Base-by-base conservation (phyloP, 805 yeast species). In the Kazachstania viticola region DNA sequence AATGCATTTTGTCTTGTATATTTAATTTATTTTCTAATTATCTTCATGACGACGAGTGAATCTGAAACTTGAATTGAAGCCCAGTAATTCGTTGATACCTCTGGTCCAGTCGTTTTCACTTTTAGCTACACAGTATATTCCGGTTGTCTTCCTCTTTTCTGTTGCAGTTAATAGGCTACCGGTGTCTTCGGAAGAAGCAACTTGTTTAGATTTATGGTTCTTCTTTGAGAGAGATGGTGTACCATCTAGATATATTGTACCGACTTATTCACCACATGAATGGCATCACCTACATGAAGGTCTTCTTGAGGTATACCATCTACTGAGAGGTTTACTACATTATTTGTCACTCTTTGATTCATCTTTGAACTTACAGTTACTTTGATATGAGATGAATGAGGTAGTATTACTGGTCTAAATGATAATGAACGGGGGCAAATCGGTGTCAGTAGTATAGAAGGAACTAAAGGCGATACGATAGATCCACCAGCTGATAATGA, bases 401-500 rank as follows among this genome's bases (percentile, higher is more conserved):
- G 96, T 34, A 87, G 62, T 5, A 87, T 67, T 29, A 87, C 58
- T 4, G 96, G 97, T 48, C 97, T 62, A 53, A 87, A 87, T n/a
- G 91, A 79, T 18, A 87, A 62, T 11, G 94, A 80, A 35, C 95
- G 60, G 6, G 97, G 96, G 49, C 95, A 85, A 31, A 87, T 82
- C 9, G 96, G 96, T 0, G 95, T 81, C 21, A 87, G 55, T 29
- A 87, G 59, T 9, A 83, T 76, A 38, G 91, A 78, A 12, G 84
- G 79, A 7, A 87, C 94, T 32, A 75, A 59, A 0, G 97, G 96
- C 41, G 87, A 93, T 2, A 83, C 88, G 37, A 87, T 87, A 11
- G 94, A 75, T 1, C 97, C 97, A 11, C 97, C 96, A 1, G 94
- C 73, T 18, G 83, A 72, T 32, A 87, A 61, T 1, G 94, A 81